Evolutionary conservation across 2,329 filamentous ascomycete genomes (phyloP).

Genomic region (Ceratocystis huliohia): DNA sequence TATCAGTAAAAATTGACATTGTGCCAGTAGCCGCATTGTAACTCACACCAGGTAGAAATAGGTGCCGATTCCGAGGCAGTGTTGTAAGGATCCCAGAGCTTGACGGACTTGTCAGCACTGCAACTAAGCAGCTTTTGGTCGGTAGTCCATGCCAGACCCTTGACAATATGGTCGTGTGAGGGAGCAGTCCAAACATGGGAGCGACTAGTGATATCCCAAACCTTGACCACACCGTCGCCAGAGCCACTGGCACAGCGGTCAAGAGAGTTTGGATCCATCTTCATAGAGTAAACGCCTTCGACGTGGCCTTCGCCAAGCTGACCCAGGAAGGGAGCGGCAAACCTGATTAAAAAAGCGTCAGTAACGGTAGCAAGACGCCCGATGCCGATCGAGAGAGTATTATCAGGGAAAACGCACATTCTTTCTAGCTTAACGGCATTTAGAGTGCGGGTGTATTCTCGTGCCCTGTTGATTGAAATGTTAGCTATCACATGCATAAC

Average conservation of each 20-base stretch:
- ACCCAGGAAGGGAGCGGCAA: slow-evolving; percentile 54
- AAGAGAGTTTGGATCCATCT: slow-evolving; percentile 64
- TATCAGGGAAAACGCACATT: slow-evolving; percentile 49
- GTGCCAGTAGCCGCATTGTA: not conserved
- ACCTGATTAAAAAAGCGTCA: slow-evolving; percentile 13
- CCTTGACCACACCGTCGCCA: slow-evolving; percentile 87
- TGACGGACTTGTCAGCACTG: slow-evolving; percentile 72
- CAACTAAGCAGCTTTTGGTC: slow-evolving; percentile 79
- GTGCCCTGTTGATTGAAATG: slow-evolving; percentile 41
- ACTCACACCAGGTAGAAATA: slow-evolving; percentile 55
- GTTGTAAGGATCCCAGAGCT: slow-evolving; percentile 83
- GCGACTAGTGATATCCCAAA: slow-evolving; percentile 65
- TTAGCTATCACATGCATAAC: slow-evolving; percentile 10
- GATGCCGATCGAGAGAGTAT: not conserved
- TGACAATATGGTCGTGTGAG: slow-evolving; percentile 89
- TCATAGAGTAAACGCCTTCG: slow-evolving; percentile 69
- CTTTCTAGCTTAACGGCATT: slow-evolving; percentile 85
- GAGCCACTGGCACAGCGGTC: slow-evolving; percentile 69
- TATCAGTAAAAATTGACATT: not conserved
- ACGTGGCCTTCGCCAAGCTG: slow-evolving; percentile 86
- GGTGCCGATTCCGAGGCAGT: slow-evolving; percentile 56
- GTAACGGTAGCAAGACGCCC: not conserved
- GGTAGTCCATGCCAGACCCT: slow-evolving; percentile 77
- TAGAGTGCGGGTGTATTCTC: slow-evolving; percentile 51
- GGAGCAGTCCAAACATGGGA: slow-evolving; percentile 65